Percentiles rank a stretch among this genome's conserved stretches.
Conservation (phyloP, 106 monocot genomes). For the Dioscorea dumetorum region DNA sequence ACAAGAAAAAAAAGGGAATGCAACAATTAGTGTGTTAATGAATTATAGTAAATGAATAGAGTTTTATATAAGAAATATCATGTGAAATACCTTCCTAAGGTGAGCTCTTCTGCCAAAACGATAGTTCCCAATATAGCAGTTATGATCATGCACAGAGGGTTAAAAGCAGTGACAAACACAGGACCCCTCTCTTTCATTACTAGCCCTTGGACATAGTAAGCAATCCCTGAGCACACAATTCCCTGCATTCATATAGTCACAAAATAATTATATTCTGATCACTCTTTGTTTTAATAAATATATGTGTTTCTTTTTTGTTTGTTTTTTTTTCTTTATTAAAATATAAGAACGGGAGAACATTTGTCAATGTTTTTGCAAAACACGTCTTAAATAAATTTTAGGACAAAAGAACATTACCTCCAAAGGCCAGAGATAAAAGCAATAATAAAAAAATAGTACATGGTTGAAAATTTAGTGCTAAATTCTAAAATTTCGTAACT, state of each 20-base stretch:
- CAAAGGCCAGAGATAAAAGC: no score
- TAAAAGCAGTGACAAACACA: conserved; percentile 18
- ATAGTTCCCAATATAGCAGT: conserved; percentile 4
- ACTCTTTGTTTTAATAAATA: not conserved
- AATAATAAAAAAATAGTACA: no score
- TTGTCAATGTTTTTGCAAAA: not conserved
- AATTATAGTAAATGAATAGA: not conserved
- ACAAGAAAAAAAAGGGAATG: not conserved
- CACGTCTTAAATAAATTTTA: no score
- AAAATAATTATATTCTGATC: no score
- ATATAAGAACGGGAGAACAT: not conserved
- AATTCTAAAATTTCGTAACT: no score
- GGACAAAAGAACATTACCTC: no score
- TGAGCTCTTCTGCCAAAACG: conserved; percentile 9
- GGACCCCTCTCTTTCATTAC: conserved; percentile 14
- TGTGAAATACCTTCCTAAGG: conserved; percentile 7
- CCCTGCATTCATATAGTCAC: conserved; percentile 1
- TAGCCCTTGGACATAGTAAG: conserved; percentile 14
- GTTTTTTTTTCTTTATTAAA: no score
- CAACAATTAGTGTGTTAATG: not conserved
- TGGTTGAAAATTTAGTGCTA: no score
- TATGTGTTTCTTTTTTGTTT: not conserved
- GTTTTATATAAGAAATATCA: not conserved
- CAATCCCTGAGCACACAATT: conserved; percentile 13
- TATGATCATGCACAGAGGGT: conserved; percentile 12